Base-by-base conservation (phyloP, 208 protist species). In the Chromosphaera perkinsii region DNA sequence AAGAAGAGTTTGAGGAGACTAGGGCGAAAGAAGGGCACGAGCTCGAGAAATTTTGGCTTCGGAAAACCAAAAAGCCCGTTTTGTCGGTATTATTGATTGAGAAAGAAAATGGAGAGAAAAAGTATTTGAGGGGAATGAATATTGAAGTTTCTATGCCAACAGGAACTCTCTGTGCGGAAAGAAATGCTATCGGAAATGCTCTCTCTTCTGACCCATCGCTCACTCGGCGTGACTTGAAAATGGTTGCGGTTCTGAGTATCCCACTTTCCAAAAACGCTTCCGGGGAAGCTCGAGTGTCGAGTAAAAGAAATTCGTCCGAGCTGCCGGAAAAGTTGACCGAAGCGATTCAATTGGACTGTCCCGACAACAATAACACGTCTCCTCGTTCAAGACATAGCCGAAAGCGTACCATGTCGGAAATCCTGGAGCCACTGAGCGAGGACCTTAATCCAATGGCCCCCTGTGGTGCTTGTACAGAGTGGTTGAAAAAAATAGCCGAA, bases 401-500 rank as follows among this genome's bases (percentile, higher is more conserved):
- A n/a, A n/a, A n/a, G n/a, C n/a, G n/a, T n/a, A n/a, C n/a, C n/a
- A n/a, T n/a, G n/a, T n/a, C n/a, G n/a, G n/a, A n/a, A n/a, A n/a
- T n/a, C n/a, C n/a, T n/a, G n/a, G 57, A 49, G 32, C 17, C 17
- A 24, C 14, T 14, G 12, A n/a, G 14, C 17, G 49, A 29, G 32
- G 57, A 63, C 7, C 57, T 63, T 27, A 63, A 63, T 31, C 57
- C 57, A 17, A 20, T 63, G 7, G 57, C 12, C 1, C 57, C 57
- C 12, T 63, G 57, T 49, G 57, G 57, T 27, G 35, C 24, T 51
- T 63, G 57, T 31, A 63, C 29, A 20, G 57, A 63, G 37, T 63
- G 57, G 57, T 26, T 63, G 12, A 63, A 49, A 37, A 63, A 63
- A 27, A 63, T 63, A 27, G 57, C 57, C n/a, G 57, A 63, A 26